These are phyloP conservation scores for Podaxis sp. DNA, from an alignment of 768 basidiomycete species.

Conservation along the genomic window DNA sequence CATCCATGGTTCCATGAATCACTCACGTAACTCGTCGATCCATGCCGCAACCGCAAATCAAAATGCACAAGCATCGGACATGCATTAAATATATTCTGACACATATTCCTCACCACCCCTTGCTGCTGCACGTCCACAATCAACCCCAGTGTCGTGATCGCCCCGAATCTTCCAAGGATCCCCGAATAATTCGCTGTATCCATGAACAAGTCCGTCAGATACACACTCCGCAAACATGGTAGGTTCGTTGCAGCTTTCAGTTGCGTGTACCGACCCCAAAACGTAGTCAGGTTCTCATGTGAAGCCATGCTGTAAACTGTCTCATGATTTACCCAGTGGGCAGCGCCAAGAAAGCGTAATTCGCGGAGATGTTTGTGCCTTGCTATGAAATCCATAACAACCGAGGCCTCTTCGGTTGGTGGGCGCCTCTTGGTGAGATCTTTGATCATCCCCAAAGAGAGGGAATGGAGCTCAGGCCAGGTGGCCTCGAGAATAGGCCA, in stretches of 20 bases:
- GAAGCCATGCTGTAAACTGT: background rate
- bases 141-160: background rate
- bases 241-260: background rate
- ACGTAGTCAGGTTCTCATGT: background rate
- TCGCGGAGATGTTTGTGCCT: constrained; percentile 1
- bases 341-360: background rate
- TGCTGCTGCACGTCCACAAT: constrained; percentile 6
- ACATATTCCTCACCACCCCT: background rate
- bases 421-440: background rate
- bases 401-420: background rate
- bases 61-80: constrained; percentile 5
- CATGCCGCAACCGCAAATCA: background rate
- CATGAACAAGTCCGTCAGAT: constrained; percentile 2
- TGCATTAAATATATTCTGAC: constrained; percentile 5
- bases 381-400: background rate
- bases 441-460: constrained; percentile 3
- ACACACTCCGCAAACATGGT: background rate
- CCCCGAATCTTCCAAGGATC: background rate
- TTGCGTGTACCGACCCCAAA: background rate
- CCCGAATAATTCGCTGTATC: background rate
- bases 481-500: constrained; percentile 2
- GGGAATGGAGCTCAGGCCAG: constrained; percentile 1
- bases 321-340: background rate
- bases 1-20: no score
- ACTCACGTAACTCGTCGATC: background rate